phyloP scores from a whole-genome alignment of 805 yeast genomes.

The Kodamaea laetipori region DNA sequence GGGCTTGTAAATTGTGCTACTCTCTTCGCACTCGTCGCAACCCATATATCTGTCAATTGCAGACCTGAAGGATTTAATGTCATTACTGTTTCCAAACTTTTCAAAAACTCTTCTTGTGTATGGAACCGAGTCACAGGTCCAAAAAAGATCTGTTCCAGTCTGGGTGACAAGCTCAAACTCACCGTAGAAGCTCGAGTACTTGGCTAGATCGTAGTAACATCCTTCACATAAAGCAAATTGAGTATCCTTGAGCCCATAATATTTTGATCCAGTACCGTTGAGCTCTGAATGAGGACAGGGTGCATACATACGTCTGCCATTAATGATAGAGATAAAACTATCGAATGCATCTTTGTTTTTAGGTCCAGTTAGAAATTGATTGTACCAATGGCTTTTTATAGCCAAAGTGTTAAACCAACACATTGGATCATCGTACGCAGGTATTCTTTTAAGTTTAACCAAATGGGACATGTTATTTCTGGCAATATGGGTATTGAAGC shows the following conservation, averaged over 20 bases:
- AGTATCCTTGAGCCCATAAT: not conserved
- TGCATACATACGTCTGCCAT: not conserved
- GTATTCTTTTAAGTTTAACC: not conserved
- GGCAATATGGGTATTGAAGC: slow-evolving; percentile 1
- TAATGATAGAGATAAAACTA: not conserved
- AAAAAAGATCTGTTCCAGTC: not conserved
- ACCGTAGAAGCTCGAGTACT: not conserved
- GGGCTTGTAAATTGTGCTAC: no score
- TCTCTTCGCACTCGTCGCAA: no score
- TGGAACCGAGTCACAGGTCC: slow-evolving; percentile 3
- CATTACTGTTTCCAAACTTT: not conserved
- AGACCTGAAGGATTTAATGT: no score
- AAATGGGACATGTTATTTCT: not conserved
- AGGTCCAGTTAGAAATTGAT: not conserved
- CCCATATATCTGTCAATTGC: no score
- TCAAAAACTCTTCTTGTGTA: not conserved
- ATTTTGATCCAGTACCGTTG: not conserved
- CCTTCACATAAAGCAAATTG: not conserved
- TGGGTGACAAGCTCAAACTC: not conserved
- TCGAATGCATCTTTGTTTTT: not conserved
- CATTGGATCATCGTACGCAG: not conserved
- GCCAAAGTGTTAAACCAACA: slow-evolving; percentile 4
- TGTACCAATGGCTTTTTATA: slow-evolving; percentile 2
- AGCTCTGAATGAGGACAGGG: no score
- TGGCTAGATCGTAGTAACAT: slow-evolving; percentile 2